Conservation (phyloP, 1,284 basidiomycete genomes). For the Tetrapyrgos nigripes region DNA sequence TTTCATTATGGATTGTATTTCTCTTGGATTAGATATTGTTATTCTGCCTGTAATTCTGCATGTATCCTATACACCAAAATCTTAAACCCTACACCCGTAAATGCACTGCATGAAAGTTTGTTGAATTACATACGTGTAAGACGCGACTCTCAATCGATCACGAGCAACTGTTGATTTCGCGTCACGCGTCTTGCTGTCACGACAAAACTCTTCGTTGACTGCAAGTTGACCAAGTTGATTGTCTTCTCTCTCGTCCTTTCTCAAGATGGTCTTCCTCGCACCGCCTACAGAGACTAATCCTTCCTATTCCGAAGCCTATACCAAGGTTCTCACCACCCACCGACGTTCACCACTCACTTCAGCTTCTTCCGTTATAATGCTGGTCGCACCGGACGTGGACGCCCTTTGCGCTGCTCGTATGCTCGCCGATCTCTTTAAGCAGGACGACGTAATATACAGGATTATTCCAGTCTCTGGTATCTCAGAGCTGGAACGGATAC, state of each 20-base stretch:
- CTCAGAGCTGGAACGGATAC: constrained; percentile 69
- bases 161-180: neutral
- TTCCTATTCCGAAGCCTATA: constrained; percentile 85
- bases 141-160: neutral
- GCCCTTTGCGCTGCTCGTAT: constrained; percentile 90
- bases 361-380: constrained; percentile 83
- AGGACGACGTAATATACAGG: constrained; percentile 93
- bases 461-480: constrained; percentile 94
- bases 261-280: constrained; percentile 70
- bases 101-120: neutral
- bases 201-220: neutral
- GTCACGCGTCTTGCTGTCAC: constrained; percentile 7
- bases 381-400: constrained; percentile 91
- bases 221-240: no score
- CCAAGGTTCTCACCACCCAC: constrained; percentile 73
- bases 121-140: neutral
- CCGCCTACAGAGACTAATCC: constrained; percentile 63
- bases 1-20: constrained; percentile 2
- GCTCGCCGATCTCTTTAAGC: constrained; percentile 88
- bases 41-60: neutral
- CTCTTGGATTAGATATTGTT: constrained; percentile 1
- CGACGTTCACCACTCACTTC: constrained; percentile 79
- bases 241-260: neutral
- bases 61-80: neutral
- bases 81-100: no score